Evolutionary conservation across 805 yeast genomes (phyloP).

Genomic region (Candida michaelii): DNA sequence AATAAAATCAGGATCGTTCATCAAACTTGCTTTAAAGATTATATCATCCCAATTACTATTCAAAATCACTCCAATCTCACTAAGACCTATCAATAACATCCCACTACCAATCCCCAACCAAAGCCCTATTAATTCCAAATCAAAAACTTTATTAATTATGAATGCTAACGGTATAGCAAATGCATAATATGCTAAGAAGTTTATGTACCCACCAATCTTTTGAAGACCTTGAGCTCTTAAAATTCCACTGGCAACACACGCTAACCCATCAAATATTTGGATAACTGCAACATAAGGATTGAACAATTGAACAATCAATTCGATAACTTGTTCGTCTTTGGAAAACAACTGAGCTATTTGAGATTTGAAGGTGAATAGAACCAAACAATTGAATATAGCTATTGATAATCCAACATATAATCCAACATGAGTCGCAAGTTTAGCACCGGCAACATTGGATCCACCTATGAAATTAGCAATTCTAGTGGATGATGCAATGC

Average conservation of each 20-base stretch:
- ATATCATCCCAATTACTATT: conserved; percentile 55
- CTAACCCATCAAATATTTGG: conserved; percentile 68
- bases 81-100: conserved; percentile 50
- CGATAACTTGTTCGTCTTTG: conserved; percentile 56
- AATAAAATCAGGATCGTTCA: conserved; percentile 9
- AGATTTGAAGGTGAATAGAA: conserved; percentile 46
- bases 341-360: conserved; percentile 62
- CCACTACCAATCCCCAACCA: conserved; percentile 78
- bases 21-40: conserved; percentile 29
- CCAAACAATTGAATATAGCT: conserved; percentile 39
- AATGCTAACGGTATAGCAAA: conserved; percentile 70
- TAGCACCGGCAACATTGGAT: conserved; percentile 37
- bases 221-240: conserved; percentile 78
- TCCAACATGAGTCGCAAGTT: conserved; percentile 34
- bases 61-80: conserved; percentile 48
- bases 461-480: conserved; percentile 48
- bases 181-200: conserved; percentile 67
- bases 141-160: conserved; percentile 46
- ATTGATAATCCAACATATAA: conserved; percentile 29
- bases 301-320: conserved; percentile 51
- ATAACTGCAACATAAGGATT: conserved; percentile 62
- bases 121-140: conserved; percentile 56
- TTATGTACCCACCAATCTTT: conserved; percentile 67
- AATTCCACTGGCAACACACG: conserved; percentile 70
- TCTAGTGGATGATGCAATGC: conserved; percentile 45